Evolutionary conservation across 2,329 filamentous ascomycete genomes (phyloP), one percentile per base, ranked within the genome.

Genomic region (Herpotrichia juniperi): DNA sequence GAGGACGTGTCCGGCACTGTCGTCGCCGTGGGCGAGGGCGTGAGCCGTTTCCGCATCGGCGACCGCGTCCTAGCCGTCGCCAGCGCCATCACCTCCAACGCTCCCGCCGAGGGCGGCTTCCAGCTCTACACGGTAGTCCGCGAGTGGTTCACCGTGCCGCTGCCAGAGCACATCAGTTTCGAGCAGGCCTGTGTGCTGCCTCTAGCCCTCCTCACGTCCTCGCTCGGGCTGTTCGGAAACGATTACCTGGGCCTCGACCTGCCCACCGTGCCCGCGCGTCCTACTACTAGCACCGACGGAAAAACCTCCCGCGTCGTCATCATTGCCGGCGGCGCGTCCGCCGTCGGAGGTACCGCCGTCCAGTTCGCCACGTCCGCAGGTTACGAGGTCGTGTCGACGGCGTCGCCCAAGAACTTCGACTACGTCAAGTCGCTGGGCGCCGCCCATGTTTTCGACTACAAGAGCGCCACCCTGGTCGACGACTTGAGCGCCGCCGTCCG

Each of bases 1-100:
- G 51, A 44, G 14, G 77, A 78, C 56, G 63, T 75, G 3, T 73
- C 75, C 1, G 76, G 76, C 2, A 69, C 74, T 54, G 66, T 78
- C 6, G 62, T 72, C 11, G 74, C 76, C 48, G 61, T 78, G 8
- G 78, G 77, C 1, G 59, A 67, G 3, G 62, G 59, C 10, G 76
- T 79, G 3, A 66, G 66, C 4, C 66, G 73, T 7, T 75, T 76
- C 61, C 61, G 69, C 24, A 59, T 68, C 11, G 76, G 77, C 2
- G 69, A 76, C 52, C 73, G 77, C 22, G 75, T 80, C 4, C 68
- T 76, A 35, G 78, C 34, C 7, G 6, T 8, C 16, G 34, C 34
- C 11, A n/a, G n/a, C n/a, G n/a, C n/a, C n/a, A n/a, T n/a, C n/a
- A n/a, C n/a, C n/a, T n/a, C n/a, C n/a, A n/a, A n/a, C n/a, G n/a